Evolutionary conservation across 169 alveolate genomes (phyloP), one percentile per base, ranked within the genome.

Genomic region (Cryptosporidium bovis): DNA sequence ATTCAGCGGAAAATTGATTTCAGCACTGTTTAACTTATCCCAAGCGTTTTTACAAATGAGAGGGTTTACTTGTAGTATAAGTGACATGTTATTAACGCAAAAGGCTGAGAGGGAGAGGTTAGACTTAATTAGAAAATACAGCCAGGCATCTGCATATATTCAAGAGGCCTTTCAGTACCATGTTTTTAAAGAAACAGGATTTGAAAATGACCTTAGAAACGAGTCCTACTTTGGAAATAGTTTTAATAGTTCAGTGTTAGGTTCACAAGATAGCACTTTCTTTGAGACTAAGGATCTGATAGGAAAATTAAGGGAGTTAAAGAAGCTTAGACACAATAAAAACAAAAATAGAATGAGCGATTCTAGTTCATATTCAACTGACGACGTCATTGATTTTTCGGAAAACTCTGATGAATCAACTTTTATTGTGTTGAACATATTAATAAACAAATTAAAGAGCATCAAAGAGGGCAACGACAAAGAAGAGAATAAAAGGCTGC

Each of bases 1-100:
- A 71, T 95, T 96, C 68, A 96, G 98, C 24, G 99, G 99, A 51
- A 93, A 95, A 68, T 95, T 97, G 50, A 90, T 97, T 31, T 96
- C 98, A 51, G 93, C 98, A 29, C 90, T 98, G 18, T 97, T 98
- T 27, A 91, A 97, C 84, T 92, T 97, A 31, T 96, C 97, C 60
- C 96, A 97, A n/a, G 94, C 93, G 34, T 96, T 90, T 85, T 90
- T 98, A 33, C 97, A 97, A 92, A 89, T 92, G 89, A 95, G 97
- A 64, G 99, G 99, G 6, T 95, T 97, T 34, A 96, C 99, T 48
- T 97, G 99, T 55, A 96, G 98, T 53, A 93, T 97, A 51, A 96
- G 94, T 90, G 99, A 98, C 92, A 91, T 97, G 82, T 83, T 98
- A 6, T 85, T 97, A 18, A 95, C 96, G 15, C 82, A 93, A 3